These are phyloP conservation scores for Leccinum boreale DNA, from an alignment of 768 basidiomycete species.

Conservation along the genomic window DNA sequence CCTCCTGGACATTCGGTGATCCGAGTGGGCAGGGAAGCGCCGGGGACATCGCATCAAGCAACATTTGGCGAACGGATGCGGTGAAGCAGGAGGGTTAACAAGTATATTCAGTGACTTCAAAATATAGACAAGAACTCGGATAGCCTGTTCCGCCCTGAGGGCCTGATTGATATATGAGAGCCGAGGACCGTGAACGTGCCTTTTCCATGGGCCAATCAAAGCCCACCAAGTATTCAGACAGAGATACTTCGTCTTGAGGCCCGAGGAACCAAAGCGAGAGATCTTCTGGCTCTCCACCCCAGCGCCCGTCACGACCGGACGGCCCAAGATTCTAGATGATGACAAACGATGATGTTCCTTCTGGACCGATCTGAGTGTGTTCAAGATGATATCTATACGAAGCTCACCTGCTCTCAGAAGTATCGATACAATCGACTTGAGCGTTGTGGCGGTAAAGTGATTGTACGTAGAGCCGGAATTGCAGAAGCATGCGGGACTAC, in stretches of 20 bases:
- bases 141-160: background rate
- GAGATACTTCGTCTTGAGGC: background rate
- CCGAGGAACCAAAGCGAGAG: background rate
- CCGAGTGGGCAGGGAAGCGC: constrained; percentile 2
- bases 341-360: background rate
- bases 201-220: background rate
- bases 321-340: background rate
- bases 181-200: background rate
- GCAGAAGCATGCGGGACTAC: background rate
- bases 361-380: background rate
- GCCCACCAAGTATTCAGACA: background rate
- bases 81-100: background rate
- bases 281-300: background rate
- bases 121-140: background rate
- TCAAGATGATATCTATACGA: background rate
- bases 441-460: background rate
- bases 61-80: background rate
- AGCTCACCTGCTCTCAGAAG: background rate
- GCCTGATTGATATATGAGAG: background rate
- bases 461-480: background rate
- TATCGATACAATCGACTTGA: background rate
- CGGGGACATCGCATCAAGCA: constrained; percentile 17
- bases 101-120: constrained; percentile 1
- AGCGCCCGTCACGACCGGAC: background rate
- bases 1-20: background rate